Base-by-base conservation (phyloP, 768 basidiomycete genomes). In the Boletus rubescentipes region DNA sequence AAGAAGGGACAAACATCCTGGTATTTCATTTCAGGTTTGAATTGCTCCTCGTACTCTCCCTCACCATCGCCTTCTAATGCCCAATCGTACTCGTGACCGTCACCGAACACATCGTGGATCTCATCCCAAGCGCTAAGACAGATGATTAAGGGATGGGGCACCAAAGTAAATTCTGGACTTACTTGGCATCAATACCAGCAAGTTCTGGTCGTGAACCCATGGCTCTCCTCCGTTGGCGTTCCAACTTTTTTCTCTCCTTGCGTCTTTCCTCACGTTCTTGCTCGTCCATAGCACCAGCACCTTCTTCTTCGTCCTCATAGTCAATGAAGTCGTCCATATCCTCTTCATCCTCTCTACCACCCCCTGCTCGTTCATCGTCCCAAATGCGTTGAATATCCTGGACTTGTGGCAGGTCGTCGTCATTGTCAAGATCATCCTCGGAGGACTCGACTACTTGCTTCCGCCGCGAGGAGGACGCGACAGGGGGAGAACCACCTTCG, bases 21-120 rank as follows among this genome's bases (percentile, higher is more conserved):
- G 63, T 92, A 92, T 66, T 81, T 87, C 79, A 89, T 89, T 49
- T 91, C 88, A 9, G 79, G 75, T 62, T 90, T 91, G 42, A 76
- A 75, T 15, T 67, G 60, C 30, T 81, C 76, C 23, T 78, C 76
- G 9, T 72, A 74, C 21, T 72, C 72, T 3, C 65, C 68, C 37
- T 79, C 79, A 2, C 92, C 91, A 30, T 95, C 95, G 6, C 86
- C 92, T 42, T 77, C 86, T 41, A 99, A 70, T 12, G 95, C 95
- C 89, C 92, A 95, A 61, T 93, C 93, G 68, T 96, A 99, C 60
- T 98, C 95, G 62, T 89, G 86, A 8, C 97, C 97, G 59, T 95
- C 91, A 32, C 97, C 97, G 60, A 99, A 99, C 2, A 98, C 92
- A 54, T 93, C 95, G 57, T 90, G 87, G 26, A 98, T 89, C 72